Conservation (phyloP, 176 grass and related monocot genomes). For the Ensete glaucum region DNA sequence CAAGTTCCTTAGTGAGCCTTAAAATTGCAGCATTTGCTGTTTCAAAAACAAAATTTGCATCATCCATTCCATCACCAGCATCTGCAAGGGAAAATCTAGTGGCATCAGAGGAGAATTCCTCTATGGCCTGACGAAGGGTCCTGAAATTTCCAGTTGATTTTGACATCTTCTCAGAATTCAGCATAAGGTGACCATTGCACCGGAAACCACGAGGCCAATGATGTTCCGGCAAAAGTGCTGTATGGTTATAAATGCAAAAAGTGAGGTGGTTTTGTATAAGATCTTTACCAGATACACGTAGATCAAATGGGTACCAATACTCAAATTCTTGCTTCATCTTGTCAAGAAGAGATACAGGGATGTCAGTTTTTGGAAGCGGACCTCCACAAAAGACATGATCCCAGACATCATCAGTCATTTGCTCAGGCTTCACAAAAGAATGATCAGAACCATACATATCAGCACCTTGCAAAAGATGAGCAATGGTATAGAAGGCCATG, state of each 20-base stretch:
- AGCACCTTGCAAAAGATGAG: constrained; percentile 52
- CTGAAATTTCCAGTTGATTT: constrained; percentile 77
- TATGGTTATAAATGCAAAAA: constrained; percentile 77
- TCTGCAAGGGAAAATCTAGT: constrained; percentile 82
- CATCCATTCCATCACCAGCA: constrained; percentile 84
- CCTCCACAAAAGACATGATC: constrained; percentile 59
- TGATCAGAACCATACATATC: constrained; percentile 55
- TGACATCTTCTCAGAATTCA: constrained; percentile 88
- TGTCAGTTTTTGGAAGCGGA: constrained; percentile 35
- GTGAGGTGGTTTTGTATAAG: constrained; percentile 77
- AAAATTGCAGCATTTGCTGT: constrained; percentile 72
- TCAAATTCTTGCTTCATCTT: constrained; percentile 80
- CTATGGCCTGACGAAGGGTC: constrained; percentile 53
- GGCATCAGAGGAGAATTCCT: constrained; percentile 61
- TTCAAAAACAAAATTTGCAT: constrained; percentile 83
- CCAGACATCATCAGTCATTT: constrained; percentile 77
- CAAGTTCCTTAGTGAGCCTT: constrained; percentile 70
- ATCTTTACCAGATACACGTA: constrained; percentile 76
- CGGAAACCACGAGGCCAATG: constrained; percentile 74
- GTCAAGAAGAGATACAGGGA: constrained; percentile 35
- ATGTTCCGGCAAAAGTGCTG: constrained; percentile 47
- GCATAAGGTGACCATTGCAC: constrained; percentile 81
- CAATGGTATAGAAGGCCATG: constrained; percentile 70
- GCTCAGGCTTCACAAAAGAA: constrained; percentile 36
- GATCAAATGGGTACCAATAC: constrained; percentile 83